Conservation (phyloP, 2,329 filamentous ascomycete species). For the Arachnopeziza araneosa region DNA sequence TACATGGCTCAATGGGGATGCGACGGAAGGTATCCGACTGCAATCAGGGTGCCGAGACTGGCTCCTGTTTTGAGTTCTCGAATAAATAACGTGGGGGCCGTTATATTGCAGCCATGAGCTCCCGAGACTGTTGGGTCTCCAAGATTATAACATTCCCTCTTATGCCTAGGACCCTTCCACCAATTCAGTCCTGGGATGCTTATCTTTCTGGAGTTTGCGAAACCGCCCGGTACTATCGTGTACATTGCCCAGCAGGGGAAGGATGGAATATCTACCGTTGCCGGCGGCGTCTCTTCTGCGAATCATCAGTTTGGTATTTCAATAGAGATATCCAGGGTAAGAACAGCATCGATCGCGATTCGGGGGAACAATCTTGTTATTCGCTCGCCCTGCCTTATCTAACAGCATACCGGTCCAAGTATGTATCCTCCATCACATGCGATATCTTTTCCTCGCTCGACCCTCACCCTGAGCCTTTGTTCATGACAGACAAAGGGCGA, state of each 20-base stretch:
- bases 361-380: no score
- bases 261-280: not conserved
- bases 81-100: not conserved
- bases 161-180: not conserved
- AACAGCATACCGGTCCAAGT: no score
- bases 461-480: no score
- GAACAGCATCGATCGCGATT: no score
- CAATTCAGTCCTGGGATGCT: not conserved
- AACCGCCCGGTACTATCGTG: not conserved
- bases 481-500: no score
- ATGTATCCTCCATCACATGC: no score
- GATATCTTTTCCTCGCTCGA: no score
- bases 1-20: no score
- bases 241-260: not conserved
- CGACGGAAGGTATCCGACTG: no score
- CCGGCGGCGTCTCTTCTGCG: not conserved
- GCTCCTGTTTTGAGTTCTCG: not conserved
- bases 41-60: not conserved
- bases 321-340: no score
- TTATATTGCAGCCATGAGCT: not conserved
- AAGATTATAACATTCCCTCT: not conserved
- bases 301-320: not conserved
- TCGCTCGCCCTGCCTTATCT: no score
- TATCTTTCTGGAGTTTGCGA: not conserved
- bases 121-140: not conserved